Evolutionary conservation across 2,329 filamentous ascomycete species (phyloP), one percentile per base, ranked within the genome.

Genomic region (Alternaria incomplexa): DNA sequence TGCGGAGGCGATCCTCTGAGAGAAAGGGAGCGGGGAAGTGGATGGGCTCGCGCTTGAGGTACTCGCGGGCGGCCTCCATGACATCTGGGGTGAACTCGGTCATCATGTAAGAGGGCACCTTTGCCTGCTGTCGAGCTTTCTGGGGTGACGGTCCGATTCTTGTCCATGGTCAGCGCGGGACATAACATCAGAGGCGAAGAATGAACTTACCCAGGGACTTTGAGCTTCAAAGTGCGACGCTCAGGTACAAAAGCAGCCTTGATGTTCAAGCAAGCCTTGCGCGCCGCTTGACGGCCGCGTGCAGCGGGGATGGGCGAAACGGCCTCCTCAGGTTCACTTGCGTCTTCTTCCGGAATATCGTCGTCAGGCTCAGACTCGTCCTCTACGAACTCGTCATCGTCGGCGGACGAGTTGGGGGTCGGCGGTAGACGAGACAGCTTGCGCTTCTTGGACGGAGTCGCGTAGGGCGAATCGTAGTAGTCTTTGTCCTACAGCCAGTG

Each of bases 341-440:
- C 28, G 20, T 70, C 63, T 11, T 59, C 61, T 13, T 59, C 48
- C 2, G 25, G 13, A 5, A 57, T 15, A 0, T 71, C 64, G 1
- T 71, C 70, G 5, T 68, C 68, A 4, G 57, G 32, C 9, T 68
- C 67, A 0, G 59, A 62, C 3, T 60, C 60, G 2, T 64, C 64
- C 11, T 61, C 54, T 6, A 65, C 51, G 26, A 70, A 73, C 7
- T 73, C 68, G 40, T 65, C 68, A 50, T 72, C 68, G 3, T 69
- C 64, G 4, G 59, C 43, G 6, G 62, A 56, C 25, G 61, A 56
- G 5, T 40, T 44, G 6, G 54, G 58, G 1, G 43, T 52, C 5
- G 50, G 20, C 2, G 56, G 56, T 5, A 60, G 28, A 17, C 50
- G 62, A 8, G 40, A 47, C 5, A 60, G 44, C 45, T 63, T 69